Conservation (phyloP, 768 basidiomycete genomes). For the Agrocybe praecox region DNA sequence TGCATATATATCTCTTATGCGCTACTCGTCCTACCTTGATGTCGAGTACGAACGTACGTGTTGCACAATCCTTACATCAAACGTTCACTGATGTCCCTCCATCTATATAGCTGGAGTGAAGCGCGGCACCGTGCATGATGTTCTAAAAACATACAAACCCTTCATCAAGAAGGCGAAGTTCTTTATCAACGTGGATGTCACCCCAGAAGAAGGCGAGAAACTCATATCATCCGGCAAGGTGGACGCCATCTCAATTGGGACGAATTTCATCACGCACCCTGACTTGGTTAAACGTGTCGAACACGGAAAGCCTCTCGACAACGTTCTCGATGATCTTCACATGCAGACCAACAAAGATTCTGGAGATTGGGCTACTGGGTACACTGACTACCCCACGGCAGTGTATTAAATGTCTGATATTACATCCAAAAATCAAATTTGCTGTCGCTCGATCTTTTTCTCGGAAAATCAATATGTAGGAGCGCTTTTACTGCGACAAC, state of each 20-base stretch:
- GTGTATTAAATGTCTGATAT: neutral
- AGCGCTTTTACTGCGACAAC: too few species aligned
- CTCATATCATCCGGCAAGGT: slow-evolving; percentile 33
- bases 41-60: too few species aligned
- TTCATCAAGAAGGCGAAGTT: slow-evolving; percentile 21
- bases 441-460: too few species aligned
- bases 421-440: too few species aligned
- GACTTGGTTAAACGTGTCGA: slow-evolving; percentile 38
- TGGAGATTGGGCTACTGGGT: slow-evolving; percentile 16
- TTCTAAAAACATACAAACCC: neutral
- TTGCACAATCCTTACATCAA: too few species aligned
- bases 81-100: neutral
- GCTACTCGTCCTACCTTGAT: slow-evolving; percentile 4
- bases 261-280: slow-evolving; percentile 38
- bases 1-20: slow-evolving; percentile 9
- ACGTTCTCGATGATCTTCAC: slow-evolving; percentile 12
- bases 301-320: slow-evolving; percentile 19
- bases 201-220: slow-evolving; percentile 38
- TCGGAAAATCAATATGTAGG: too few species aligned
- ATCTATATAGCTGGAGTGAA: neutral
- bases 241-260: slow-evolving; percentile 39
- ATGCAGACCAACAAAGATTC: slow-evolving; percentile 14
- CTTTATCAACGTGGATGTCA: slow-evolving; percentile 15
- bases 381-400: slow-evolving; percentile 19
- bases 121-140: too few species aligned